These are phyloP conservation scores for Pseudopyrenochaeta lycopersici DNA, from an alignment of 2,329 filamentous ascomycete genomes.

Conservation along the genomic window DNA sequence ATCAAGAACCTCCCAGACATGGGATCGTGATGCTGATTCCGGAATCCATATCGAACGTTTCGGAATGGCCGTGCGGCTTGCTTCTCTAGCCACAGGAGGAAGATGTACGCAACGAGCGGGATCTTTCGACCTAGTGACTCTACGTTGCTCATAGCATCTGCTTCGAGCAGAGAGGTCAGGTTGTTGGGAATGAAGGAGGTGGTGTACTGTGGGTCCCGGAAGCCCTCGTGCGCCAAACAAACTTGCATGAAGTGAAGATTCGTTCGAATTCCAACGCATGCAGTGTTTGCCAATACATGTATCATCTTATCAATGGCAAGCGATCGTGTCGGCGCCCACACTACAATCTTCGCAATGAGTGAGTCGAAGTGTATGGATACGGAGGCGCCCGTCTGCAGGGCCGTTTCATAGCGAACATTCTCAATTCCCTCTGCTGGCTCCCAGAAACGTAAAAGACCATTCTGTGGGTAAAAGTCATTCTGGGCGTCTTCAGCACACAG, in stretches of 20 bases:
- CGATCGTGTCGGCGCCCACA: slow-evolving; percentile 52
- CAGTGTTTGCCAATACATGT: slow-evolving; percentile 6
- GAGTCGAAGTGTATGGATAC: slow-evolving; percentile 59
- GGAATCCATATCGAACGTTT: too few species aligned
- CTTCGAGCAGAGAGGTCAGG: too few species aligned
- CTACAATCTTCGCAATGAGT: slow-evolving; percentile 58
- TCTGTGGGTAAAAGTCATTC: slow-evolving; percentile 40
- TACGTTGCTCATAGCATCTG: too few species aligned
- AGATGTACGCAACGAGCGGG: too few species aligned
- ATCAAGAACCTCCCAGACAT: too few species aligned
- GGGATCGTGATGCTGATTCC: too few species aligned
- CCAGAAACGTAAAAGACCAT: slow-evolving; percentile 49
- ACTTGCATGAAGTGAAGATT: slow-evolving; percentile 11
- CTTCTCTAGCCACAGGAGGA: too few species aligned
- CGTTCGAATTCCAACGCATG: slow-evolving; percentile 9
- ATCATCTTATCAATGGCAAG: slow-evolving; percentile 50
- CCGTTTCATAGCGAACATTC: slow-evolving; percentile 51
- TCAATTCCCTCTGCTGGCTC: slow-evolving; percentile 24
- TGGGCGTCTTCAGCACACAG: slow-evolving; percentile 56
- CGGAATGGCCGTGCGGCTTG: too few species aligned
- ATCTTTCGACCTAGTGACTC: too few species aligned
- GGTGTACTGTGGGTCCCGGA: slow-evolving; percentile 50
- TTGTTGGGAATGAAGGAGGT: slow-evolving; percentile 47
- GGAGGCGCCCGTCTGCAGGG: slow-evolving; percentile 47
- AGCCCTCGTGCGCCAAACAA: slow-evolving; percentile 8